phyloP scores from a whole-genome alignment of 208 protist genomes.

The Acanthamoeba divionensis region DNA sequence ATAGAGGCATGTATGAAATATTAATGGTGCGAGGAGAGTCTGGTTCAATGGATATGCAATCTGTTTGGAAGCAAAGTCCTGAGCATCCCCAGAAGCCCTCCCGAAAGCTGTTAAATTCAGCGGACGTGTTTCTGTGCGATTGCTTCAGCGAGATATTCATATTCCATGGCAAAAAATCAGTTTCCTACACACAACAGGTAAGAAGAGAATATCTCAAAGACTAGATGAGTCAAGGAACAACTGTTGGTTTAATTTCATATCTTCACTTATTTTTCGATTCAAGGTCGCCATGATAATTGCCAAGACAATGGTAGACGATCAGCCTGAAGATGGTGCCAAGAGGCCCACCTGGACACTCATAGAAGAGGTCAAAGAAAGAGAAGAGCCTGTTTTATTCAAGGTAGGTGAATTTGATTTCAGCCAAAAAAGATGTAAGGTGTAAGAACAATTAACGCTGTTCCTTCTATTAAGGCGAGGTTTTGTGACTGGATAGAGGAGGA shows the following conservation, averaged over 20 bases:
- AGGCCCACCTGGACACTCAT: neutral
- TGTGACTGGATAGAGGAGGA: neutral
- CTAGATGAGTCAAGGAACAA: too few species aligned
- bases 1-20: neutral
- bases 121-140: neutral
- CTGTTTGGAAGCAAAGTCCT: neutral
- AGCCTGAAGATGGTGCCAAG: neutral
- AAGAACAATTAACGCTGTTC: neutral
- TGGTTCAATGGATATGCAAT: conserved; percentile 14
- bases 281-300: neutral
- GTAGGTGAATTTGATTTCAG: neutral
- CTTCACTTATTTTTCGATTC: too few species aligned
- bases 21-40: neutral
- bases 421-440: neutral
- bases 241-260: too few species aligned
- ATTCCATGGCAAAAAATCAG: too few species aligned
- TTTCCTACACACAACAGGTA: too few species aligned
- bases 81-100: neutral
- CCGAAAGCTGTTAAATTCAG: neutral
- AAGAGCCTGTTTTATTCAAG: conserved; percentile 13
- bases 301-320: neutral
- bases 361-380: neutral
- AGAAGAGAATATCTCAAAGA: too few species aligned
- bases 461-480: neutral
- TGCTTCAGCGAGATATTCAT: conserved; percentile 1